Evolutionary conservation across 352 stramenopile species (phyloP).

Genomic region (Pythium vanterpoolii): DNA sequence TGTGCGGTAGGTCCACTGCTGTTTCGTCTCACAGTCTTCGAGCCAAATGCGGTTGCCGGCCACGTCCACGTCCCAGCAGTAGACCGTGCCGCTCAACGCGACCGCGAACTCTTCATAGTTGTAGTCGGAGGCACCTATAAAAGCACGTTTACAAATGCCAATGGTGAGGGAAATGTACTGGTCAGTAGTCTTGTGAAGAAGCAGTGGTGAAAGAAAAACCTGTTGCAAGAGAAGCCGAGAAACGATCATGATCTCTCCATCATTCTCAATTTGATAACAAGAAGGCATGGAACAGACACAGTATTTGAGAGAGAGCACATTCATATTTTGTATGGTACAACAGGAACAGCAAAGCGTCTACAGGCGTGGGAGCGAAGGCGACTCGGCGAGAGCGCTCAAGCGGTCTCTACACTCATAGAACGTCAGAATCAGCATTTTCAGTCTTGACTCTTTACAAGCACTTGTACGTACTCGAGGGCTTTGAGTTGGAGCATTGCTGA

Average conservation of each 20-base stretch:
- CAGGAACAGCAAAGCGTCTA: not conserved
- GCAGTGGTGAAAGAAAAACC: not conserved
- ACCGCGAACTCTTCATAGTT: too few relatives aligned
- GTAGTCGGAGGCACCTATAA: too few relatives aligned
- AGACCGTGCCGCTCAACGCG: not conserved
- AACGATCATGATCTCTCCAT: too few relatives aligned
- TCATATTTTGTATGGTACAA: not conserved
- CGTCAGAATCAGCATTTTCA: not conserved
- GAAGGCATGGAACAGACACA: too few relatives aligned
- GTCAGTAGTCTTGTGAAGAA: too few relatives aligned
- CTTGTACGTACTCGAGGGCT: constrained; percentile 30
- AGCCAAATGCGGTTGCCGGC: not conserved
- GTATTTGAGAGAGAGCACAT: not conserved
- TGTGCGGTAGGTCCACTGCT: not conserved
- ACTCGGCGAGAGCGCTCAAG: constrained; percentile 9
- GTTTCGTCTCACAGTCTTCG: not conserved
- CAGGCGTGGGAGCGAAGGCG: not conserved
- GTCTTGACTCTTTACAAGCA: not conserved
- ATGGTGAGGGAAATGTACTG: too few relatives aligned
- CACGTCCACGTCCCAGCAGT: not conserved
- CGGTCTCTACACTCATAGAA: constrained; percentile 17
- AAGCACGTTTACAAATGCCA: too few relatives aligned
- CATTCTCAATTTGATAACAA: too few relatives aligned
- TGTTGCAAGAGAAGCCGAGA: not conserved
- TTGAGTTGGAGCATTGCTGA: constrained; percentile 35